Percentiles rank a stretch among this genome's conserved stretches.
These are phyloP conservation scores for Cryphonectria carpinicola DNA, from an alignment of 2,329 filamentous ascomycete species.

Conservation along the genomic window DNA sequence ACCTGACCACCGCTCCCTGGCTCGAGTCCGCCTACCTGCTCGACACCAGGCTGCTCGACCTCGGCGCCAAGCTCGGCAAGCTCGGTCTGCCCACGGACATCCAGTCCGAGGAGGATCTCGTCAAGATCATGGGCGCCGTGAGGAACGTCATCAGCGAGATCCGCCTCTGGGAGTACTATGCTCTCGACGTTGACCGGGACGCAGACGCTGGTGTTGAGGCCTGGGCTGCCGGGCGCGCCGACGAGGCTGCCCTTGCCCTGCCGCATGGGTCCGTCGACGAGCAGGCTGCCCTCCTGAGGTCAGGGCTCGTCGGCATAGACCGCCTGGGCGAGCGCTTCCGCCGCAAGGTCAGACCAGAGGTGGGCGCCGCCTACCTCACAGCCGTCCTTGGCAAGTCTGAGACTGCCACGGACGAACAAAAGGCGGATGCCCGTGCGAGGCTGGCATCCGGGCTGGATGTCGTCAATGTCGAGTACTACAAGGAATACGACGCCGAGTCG, in stretches of 20 bases:
- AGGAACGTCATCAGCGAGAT: constrained; percentile 79
- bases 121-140: constrained; percentile 81
- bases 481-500: constrained; percentile 86
- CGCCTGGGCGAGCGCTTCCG: constrained; percentile 80
- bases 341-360: constrained; percentile 69
- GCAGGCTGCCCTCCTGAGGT: constrained; percentile 65
- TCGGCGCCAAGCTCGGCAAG: constrained; percentile 73
- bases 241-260: constrained; percentile 49
- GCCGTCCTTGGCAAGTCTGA: constrained; percentile 70
- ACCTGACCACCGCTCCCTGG: constrained; percentile 85
- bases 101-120: constrained; percentile 70
- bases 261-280: constrained; percentile 53
- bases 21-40: constrained; percentile 66
- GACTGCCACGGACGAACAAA: constrained; percentile 45
- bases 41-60: constrained; percentile 67
- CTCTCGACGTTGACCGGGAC: constrained; percentile 76
- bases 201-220: constrained; percentile 69
- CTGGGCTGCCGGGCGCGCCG: constrained; percentile 64
- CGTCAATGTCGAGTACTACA: constrained; percentile 85
- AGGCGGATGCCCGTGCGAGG: constrained; percentile 57
- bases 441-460: constrained; percentile 73
- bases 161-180: constrained; percentile 92
- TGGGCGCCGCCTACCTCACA: constrained; percentile 71
- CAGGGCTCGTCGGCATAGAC: constrained; percentile 72
- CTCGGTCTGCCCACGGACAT: constrained; percentile 78